Evolutionary conservation across 2,329 filamentous ascomycete species (phyloP), one percentile per base, ranked within the genome.

Genomic region (Neoascochyta sp.): DNA sequence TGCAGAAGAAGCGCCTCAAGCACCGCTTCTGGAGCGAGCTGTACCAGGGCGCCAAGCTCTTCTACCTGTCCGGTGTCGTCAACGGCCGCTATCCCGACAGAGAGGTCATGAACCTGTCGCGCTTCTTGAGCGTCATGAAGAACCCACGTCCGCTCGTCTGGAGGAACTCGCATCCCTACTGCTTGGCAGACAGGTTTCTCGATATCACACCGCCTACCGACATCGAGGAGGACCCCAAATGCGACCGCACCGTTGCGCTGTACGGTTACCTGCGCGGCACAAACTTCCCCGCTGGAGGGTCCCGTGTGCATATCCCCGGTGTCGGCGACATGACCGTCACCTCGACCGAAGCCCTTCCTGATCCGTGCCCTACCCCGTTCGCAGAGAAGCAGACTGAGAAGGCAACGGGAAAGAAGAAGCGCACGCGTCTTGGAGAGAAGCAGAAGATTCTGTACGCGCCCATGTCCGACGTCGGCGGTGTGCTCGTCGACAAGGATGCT

Each of bases 121-220:
- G 93, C 32, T 98, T 98, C 63, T 73, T 98, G 45, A 94, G 86
- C 12, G 88, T 98, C 46, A 98, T 98, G 93, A 98, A 98, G 73
- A 98, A 95, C 59, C 90, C 93, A 4, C 77, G 92, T 36, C 92
- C 92, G n/a, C 71, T 98, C 16, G 74, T 98, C 22, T 98, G 92
- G 90, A 78, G 93, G 37, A 98, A 98, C 61, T 84, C 86, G 2
- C 92, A 98, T 69, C 89, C 90, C 4, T 98, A 98, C 62, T 80
- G 86, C 35, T 71, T 98, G 32, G 86, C 92, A 36, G 92, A 98
- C 67, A 87, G 89, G 43, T 94, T 96, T 65, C 76, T 94, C 50
- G 92, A 98, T 62, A 80, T 98, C 30, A 98, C 92, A 0, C 87
- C 94, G 19, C 92, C 93, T 1, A 93, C 87, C 7, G 80, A 84